Base-by-base conservation (phyloP, 2,329 filamentous ascomycete species). In the Cladophialophora bantiana region DNA sequence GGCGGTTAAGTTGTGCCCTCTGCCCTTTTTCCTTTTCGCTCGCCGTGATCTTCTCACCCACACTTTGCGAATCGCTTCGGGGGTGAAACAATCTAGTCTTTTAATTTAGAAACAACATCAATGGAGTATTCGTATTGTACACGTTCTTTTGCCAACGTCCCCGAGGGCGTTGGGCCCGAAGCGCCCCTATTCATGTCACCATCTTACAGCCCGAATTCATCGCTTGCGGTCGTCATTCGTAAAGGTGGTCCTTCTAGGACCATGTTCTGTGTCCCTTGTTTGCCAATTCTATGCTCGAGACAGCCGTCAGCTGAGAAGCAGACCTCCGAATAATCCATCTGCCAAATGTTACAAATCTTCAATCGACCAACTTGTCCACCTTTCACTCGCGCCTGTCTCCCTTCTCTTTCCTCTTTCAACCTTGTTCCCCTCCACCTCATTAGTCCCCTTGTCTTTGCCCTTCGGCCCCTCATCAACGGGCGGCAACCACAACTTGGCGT, bases 401-500 rank as follows among this genome's bases (percentile, higher is more conserved):
- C 9, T 38, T 26, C 38, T n/a, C 59, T 32, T 53, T 32, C 59
- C 58, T 40, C 26, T 50, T n/a, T 4, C 20, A 12, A 31, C 36
- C 54, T 45, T 58, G 10, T 52, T 13, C 9, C 55, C 12, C 48
- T 42, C n/a, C 18, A 9, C 38, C 6, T 58, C 59, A 26, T 58
- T 63, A 36, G 65, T 36, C 2, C 53, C 50, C 35, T 45, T 35
- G 13, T 63, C 59, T 13, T 52, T 52, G 15, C 63, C 53, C 9
- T 66, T 63, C 7, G 42, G 15, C 5, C 18, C 52, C 31, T 67
- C 74, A 57, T 78, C 79, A 42, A 87, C 81, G 53, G 87, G 86
- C 42, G 87, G 87, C 53, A 89, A 76, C 85, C 86, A 89, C 67
- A 89, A 82, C 64, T 82, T 83, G 32, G 87, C 87, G 69, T 83